phyloP scores from a whole-genome alignment of 345 rosid genomes.

The Iberis pinnata region DNA sequence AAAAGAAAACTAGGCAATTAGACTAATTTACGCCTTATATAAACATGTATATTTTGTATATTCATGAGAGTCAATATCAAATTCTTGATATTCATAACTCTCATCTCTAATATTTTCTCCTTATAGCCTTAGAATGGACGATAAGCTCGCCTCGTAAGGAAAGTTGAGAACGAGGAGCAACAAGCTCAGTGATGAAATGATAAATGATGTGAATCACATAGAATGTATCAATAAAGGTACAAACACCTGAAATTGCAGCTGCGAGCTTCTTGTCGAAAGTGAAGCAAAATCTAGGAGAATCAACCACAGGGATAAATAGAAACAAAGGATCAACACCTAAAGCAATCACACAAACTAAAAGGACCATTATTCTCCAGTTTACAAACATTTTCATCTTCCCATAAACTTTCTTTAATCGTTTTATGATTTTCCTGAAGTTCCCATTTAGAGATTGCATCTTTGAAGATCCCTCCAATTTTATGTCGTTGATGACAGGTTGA shows the following conservation, averaged over 20 bases:
- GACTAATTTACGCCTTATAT: too few relatives aligned
- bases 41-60: too few relatives aligned
- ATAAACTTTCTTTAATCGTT: slow-evolving; percentile 30
- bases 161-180: background rate
- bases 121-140: background rate
- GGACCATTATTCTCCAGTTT: slow-evolving; percentile 11
- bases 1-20: too few relatives aligned
- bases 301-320: slow-evolving; percentile 26
- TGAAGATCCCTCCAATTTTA: slow-evolving; percentile 14
- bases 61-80: too few relatives aligned
- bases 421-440: slow-evolving; percentile 21
- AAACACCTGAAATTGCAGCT: slow-evolving; percentile 11
- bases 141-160: slow-evolving; percentile 3
- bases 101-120: too few relatives aligned
- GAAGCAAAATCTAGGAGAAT: background rate
- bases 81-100: too few relatives aligned
- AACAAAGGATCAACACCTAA: slow-evolving; percentile 31
- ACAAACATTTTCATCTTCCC: slow-evolving; percentile 26
- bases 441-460: slow-evolving; percentile 13
- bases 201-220: slow-evolving; percentile 18
- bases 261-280: slow-evolving; percentile 12
- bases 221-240: slow-evolving; percentile 24
- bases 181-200: background rate
- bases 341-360: slow-evolving; percentile 18
- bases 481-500: too few relatives aligned